Base-by-base conservation (phyloP, 139 green algal species). In the Chlamydomonas applanata region DNA sequence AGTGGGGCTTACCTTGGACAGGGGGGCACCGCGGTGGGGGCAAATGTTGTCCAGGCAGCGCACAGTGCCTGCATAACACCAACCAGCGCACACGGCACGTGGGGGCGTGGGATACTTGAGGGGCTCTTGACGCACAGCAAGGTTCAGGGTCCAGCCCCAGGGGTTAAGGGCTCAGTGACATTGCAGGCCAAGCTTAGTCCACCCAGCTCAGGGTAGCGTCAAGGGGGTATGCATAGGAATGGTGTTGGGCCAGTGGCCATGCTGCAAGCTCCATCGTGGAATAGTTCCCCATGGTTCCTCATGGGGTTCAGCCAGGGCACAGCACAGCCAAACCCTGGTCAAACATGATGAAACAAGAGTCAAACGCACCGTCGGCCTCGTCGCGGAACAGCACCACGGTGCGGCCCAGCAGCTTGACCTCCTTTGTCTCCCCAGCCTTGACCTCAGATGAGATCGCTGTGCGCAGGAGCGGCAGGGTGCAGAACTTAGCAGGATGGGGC, bases 381-480 rank as follows among this genome's bases (percentile, higher is more conserved):
- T 85, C 83, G 14, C 90, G 77, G 79, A 90, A 96, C 33, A 96
- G 80, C 52, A 93, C 89, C 66, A 95, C 67, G 63, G 87, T 81
- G 52, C 86, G 81, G 13, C 87, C 87, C 71, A 92, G 82, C 54
- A 96, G 82, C 81, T 96, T 81, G 29, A 95, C 88, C 52, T 86
- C 81, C 66, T 89, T 49, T 0, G 91, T 49, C 40, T 49, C 40
- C 7, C 40, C 40, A 7, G 40, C 40, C 40, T 49, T 49, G 7
- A 49, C 40, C 7, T 49, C 40, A n/a, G n/a, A n/a, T n/a, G n/a
- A n/a, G n/a, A n/a, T n/a, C n/a, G n/a, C n/a, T n/a, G n/a, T n/a
- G n/a, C n/a, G n/a, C n/a, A n/a, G n/a, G n/a, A n/a, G n/a, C n/a
- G 46, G 46, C 46, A 56, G 19, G 46, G 46, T 24, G 40, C 11